phyloP scores from a whole-genome alignment of 345 rosid species.

The Isatis tinctoria region DNA sequence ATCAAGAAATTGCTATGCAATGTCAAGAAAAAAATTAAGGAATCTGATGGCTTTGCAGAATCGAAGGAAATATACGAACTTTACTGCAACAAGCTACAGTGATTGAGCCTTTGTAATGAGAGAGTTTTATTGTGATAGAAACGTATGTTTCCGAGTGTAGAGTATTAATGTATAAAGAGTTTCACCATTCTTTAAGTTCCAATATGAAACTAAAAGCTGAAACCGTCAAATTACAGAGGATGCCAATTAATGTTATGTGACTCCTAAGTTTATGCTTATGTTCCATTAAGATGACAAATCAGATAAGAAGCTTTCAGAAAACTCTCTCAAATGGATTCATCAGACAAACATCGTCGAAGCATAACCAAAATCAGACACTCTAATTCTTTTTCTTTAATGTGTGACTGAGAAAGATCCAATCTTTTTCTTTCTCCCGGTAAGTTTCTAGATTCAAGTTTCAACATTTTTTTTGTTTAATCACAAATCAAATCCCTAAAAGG shows the following conservation, averaged over 20 bases:
- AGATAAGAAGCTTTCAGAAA: not conserved
- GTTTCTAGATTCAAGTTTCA: conserved; percentile 4
- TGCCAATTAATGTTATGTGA: not conserved
- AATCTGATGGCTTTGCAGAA: not conserved
- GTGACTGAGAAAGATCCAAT: conserved; percentile 7
- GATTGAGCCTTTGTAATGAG: not conserved
- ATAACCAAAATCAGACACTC: not conserved
- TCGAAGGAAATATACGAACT: not conserved
- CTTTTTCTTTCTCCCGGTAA: not conserved
- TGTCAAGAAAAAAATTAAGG: not conserved
- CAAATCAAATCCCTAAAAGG: not conserved
- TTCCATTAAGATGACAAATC: not conserved
- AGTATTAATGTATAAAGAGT: conserved; percentile 6
- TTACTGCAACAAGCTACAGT: not conserved
- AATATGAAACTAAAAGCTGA: conserved; percentile 1
- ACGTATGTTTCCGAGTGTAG: not conserved
- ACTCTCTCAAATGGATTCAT: not conserved
- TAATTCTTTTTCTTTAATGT: not conserved
- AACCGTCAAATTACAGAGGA: conserved; percentile 8
- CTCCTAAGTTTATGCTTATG: conserved; percentile 17
- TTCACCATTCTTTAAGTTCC: not conserved
- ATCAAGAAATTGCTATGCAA: conserved; percentile 19
- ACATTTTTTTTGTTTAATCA: not conserved
- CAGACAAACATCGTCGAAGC: not conserved
- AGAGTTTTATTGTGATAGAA: not conserved